Conservation (phyloP, 306 rosid genomes). For the Vigna unguiculata region DNA sequence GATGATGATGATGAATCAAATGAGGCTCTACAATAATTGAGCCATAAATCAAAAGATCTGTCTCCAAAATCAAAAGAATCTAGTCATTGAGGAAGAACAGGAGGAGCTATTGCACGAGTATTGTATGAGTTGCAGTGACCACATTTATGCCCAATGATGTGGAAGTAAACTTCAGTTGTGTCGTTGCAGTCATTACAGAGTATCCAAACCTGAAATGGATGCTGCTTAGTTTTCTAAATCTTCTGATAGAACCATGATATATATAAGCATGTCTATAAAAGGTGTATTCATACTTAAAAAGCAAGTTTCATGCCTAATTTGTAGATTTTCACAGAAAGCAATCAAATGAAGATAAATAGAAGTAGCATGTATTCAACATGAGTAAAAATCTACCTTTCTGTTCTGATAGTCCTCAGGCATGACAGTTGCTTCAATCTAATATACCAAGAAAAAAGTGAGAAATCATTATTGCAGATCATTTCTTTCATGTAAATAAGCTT, state of each 20-base stretch:
- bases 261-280: not conserved
- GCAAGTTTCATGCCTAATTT: not conserved
- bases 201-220: slow-evolving; percentile 86
- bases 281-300: not conserved
- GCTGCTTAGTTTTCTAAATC: slow-evolving; percentile 40
- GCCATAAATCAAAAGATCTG: slow-evolving; percentile 1
- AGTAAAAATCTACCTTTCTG: slow-evolving; percentile 68
- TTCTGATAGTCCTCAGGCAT: slow-evolving; percentile 86
- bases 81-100: slow-evolving; percentile 82
- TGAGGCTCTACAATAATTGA: slow-evolving; percentile 30
- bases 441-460: slow-evolving; percentile 42
- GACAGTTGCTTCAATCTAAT: slow-evolving; percentile 80
- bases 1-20: slow-evolving; percentile 36
- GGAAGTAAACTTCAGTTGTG: slow-evolving; percentile 87
- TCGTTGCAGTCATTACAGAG: slow-evolving; percentile 97
- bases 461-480: slow-evolving; percentile 22
- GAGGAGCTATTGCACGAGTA: slow-evolving; percentile 91
- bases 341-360: slow-evolving; percentile 28
- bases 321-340: not conserved
- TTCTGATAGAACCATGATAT: slow-evolving; percentile 9
- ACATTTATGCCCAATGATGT: slow-evolving; percentile 92
- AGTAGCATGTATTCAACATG: slow-evolving; percentile 14
- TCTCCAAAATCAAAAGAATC: slow-evolving; percentile 40
- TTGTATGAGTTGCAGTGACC: slow-evolving; percentile 91
- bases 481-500: slow-evolving; percentile 21